Evolutionary conservation across 2,329 filamentous ascomycete species (phyloP).

Genomic region (Podosphaera leucotricha): DNA sequence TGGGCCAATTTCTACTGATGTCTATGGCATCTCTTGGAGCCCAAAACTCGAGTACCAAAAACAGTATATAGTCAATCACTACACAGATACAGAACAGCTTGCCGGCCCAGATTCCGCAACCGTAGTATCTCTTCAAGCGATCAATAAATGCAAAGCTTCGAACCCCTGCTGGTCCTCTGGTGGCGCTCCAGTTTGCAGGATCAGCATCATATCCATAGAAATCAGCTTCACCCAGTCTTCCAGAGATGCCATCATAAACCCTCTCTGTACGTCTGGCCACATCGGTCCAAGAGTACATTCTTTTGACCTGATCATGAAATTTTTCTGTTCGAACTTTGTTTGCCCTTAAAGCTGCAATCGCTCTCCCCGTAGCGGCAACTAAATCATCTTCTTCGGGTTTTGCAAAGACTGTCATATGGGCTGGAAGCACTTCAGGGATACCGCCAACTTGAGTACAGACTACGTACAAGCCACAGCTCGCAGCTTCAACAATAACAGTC

Average conservation of each 20-base stretch:
- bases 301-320: constrained; percentile 91
- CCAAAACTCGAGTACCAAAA: constrained; percentile 66
- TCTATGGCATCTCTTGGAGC: constrained; percentile 74
- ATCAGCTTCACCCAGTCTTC: constrained; percentile 61
- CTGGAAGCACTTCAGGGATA: constrained; percentile 85
- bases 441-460: constrained; percentile 92
- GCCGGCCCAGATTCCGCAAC: constrained; percentile 93
- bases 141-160: constrained; percentile 87
- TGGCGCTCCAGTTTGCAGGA: constrained; percentile 39
- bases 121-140: constrained; percentile 85
- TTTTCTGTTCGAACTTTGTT: constrained; percentile 76
- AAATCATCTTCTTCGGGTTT: constrained; percentile 93
- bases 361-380: constrained; percentile 67
- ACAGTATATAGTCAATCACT: constrained; percentile 81
- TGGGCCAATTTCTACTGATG: constrained; percentile 75
- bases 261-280: constrained; percentile 83
- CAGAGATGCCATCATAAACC: constrained; percentile 83
- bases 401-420: constrained; percentile 93
- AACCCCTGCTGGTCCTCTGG: constrained; percentile 41
- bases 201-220: constrained; percentile 65
- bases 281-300: constrained; percentile 98
- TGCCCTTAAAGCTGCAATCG: constrained; percentile 64
- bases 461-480: constrained; percentile 84
- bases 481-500: constrained; percentile 92
- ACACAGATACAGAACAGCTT: constrained; percentile 93